phyloP scores from a whole-genome alignment of 2,329 filamentous ascomycete genomes.

The Tolypocladium inflatum region DNA sequence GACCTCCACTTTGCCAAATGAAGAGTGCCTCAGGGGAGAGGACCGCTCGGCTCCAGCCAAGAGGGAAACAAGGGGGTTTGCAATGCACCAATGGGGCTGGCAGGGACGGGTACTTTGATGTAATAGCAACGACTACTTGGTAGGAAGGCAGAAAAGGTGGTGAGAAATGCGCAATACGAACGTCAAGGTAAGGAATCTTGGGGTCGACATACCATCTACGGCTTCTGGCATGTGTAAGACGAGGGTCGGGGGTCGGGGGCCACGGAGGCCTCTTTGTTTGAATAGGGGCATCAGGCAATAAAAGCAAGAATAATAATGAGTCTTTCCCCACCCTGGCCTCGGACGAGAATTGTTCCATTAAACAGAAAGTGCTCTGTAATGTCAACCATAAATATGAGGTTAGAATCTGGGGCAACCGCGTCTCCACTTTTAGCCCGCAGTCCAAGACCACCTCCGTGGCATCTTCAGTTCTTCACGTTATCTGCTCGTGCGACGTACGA shows the following conservation, averaged over 20 bases:
- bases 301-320: background rate
- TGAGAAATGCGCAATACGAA: background rate
- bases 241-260: background rate
- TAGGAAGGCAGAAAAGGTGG: background rate
- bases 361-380: background rate
- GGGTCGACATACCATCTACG: background rate
- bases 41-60: background rate
- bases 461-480: background rate
- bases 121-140: background rate
- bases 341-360: background rate
- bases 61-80: background rate
- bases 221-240: background rate
- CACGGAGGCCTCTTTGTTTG: background rate
- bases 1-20: conserved; percentile 99
- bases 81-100: background rate
- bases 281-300: background rate
- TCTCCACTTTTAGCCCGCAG: background rate
- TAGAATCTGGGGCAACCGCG: background rate
- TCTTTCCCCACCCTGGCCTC: background rate
- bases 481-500: background rate
- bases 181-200: background rate
- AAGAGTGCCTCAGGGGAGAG: conserved; percentile 5
- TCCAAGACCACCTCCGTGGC: background rate
- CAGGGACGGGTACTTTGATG: background rate
- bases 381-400: background rate